Evolutionary conservation across 441 rosid genomes (phyloP).

Genomic region (Adansonia rubrostipa): DNA sequence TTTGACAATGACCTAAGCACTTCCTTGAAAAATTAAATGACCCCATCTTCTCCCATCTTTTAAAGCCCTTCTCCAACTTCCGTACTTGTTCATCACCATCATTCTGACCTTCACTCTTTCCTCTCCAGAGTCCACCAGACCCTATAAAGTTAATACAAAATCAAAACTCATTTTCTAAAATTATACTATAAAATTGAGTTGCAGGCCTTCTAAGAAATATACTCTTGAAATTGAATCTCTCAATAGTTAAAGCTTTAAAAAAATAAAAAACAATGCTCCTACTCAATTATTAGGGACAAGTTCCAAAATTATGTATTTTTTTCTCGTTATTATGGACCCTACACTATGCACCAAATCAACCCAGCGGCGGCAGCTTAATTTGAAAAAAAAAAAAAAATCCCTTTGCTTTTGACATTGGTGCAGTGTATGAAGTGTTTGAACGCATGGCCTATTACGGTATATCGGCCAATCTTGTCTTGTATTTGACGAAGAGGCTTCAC

Average conservation of each 20-base stretch:
- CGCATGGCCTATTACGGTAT: conserved; percentile 80
- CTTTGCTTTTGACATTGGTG: not conserved
- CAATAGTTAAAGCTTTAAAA: not conserved
- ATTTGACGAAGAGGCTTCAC: conserved; percentile 61
- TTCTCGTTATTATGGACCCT: no score
- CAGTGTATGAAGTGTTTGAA: conserved; percentile 80
- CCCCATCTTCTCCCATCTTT: not conserved
- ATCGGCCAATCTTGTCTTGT: conserved; percentile 64
- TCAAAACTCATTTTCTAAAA: no score
- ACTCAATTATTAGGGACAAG: not conserved
- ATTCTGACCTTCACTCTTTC: no score
- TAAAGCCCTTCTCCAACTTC: not conserved
- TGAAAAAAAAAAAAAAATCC: not conserved
- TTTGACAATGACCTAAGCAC: not conserved
- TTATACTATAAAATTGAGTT: not conserved
- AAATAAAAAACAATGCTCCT: not conserved
- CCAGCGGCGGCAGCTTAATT: no score
- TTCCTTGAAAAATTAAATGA: not conserved
- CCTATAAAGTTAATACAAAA: no score
- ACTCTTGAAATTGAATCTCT: not conserved
- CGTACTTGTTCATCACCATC: not conserved
- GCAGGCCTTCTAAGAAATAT: not conserved
- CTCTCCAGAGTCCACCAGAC: no score
- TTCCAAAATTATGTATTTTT: not conserved
- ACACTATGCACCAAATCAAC: no score